Evolutionary conservation across 2,329 filamentous ascomycete species (phyloP).

Genomic region (Calonectria leucothoes): DNA sequence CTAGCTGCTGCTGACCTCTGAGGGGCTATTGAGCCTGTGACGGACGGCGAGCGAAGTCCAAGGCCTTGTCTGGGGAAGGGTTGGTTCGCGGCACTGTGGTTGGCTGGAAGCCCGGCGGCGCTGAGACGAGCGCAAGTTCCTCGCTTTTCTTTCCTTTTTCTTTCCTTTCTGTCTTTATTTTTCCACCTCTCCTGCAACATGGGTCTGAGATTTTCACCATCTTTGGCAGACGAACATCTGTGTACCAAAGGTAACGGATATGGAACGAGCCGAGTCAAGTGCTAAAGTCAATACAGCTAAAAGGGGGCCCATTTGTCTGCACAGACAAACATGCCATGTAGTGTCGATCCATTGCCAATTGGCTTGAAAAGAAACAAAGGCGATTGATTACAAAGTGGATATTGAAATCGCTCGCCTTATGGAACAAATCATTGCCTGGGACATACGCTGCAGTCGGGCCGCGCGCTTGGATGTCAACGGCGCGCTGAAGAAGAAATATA

Average conservation of each 20-base stretch:
- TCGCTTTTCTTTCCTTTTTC: not conserved
- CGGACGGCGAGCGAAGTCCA: not conserved
- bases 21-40: not conserved
- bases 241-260: not conserved
- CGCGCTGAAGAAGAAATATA: not conserved
- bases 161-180: not conserved
- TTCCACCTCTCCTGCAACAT: not conserved
- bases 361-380: not conserved
- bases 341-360: not conserved
- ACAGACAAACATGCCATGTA: not conserved
- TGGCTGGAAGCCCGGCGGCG: constrained; percentile 4
- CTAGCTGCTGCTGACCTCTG: not conserved
- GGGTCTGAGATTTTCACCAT: constrained; percentile 1
- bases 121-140: constrained; percentile 11
- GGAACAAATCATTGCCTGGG: not conserved
- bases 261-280: not conserved
- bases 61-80: not conserved
- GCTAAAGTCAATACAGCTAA: not conserved
- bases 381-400: not conserved
- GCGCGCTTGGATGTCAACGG: constrained; percentile 18
- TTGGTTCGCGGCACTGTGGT: not conserved
- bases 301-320: not conserved
- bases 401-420: not conserved
- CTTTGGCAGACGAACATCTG: not conserved
- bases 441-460: constrained; percentile 3